phyloP scores from a whole-genome alignment of 345 rosid species.

The Mallotus nudiflorus region DNA sequence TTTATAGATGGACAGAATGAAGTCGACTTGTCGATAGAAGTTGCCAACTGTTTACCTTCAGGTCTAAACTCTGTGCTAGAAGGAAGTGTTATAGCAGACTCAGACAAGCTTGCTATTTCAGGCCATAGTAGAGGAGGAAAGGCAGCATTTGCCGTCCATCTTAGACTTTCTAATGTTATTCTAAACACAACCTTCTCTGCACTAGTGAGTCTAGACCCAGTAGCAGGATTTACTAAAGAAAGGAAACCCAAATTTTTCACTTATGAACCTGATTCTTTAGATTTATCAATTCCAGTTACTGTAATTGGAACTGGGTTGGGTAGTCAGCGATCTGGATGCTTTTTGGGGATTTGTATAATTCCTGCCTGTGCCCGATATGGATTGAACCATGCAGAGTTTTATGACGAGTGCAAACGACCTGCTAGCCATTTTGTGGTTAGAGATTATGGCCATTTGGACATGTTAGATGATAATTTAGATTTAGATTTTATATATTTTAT shows the following conservation, averaged over 20 bases:
- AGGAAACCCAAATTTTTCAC: conserved; percentile 32
- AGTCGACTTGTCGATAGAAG: conserved; percentile 26
- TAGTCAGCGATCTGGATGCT: neutral
- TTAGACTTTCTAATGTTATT: conserved; percentile 14
- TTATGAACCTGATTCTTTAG: conserved; percentile 18
- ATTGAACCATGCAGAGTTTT: conserved; percentile 35
- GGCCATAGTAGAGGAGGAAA: conserved; percentile 51
- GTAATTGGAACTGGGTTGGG: conserved; percentile 41
- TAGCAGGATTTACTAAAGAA: conserved; percentile 13
- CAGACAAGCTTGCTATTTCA: conserved; percentile 20
- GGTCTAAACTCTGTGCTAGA: conserved; percentile 14
- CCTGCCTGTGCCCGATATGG: conserved; percentile 37
- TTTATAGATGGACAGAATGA: conserved; percentile 21
- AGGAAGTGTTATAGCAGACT: conserved; percentile 1
- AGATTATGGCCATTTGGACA: conserved; percentile 44
- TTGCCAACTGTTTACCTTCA: conserved; percentile 23
- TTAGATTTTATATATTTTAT: neutral
- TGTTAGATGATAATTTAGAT: conserved; percentile 30
- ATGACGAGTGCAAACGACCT: conserved; percentile 27
- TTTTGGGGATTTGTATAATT: no score
- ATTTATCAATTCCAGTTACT: conserved; percentile 26
- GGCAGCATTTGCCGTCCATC: conserved; percentile 35
- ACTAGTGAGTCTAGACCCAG: conserved; percentile 40
- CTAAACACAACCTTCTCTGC: conserved; percentile 3
- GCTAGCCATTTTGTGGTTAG: conserved; percentile 29